Evolutionary conservation across 352 stramenopile genomes (phyloP), one percentile per base, ranked within the genome.

Genomic region (Phytophthora sp.): DNA sequence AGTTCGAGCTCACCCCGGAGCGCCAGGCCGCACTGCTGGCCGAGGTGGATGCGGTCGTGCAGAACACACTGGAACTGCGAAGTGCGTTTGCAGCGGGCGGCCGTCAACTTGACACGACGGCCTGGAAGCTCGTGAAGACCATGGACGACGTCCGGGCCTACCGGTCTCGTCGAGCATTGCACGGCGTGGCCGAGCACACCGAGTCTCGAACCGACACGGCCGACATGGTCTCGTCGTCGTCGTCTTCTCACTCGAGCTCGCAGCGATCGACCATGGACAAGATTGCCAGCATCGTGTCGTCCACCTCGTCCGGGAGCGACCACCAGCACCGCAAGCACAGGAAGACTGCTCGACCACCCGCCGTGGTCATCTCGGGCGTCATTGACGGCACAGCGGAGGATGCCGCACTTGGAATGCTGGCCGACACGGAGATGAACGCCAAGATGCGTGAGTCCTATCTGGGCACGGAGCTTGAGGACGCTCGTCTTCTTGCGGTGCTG

Each of bases 61-160:
- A 63, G 12, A 64, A 73, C 34, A 81, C 72, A 4, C 49, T 81
- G 9, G 57, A 74, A 13, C 39, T 75, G 15, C 70, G 55, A 28
- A 69, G 72, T 28, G 69, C 60, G 32, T 77, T 82, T 51, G 51
- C 61, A 38, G 57, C 54, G 8, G 55, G 59, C 26, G 57, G 62
- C 7, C 72, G 58, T 6, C 53, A 81, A 51, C 65, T 81, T 31
- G 59, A 72, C 54, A 58, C 42, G 10, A 62, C 65, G 0, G 66
- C 62, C 7, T 79, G 73, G 69, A 79, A 82, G 37, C 63, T 77
- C 28, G 52, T 82, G 17, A 79, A 75, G 48, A 68, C 66, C 46
- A 72, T 73, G 45, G 66, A 79, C 35, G 64, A 75, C 42, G 62
- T 79, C 21, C 57, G 56, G 7, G 56, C 71, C n/a, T 82, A 71